Evolutionary conservation across 2,329 filamentous ascomycete genomes (phyloP), one percentile per base, ranked within the genome.

Genomic region (Botrytis squamosa): DNA sequence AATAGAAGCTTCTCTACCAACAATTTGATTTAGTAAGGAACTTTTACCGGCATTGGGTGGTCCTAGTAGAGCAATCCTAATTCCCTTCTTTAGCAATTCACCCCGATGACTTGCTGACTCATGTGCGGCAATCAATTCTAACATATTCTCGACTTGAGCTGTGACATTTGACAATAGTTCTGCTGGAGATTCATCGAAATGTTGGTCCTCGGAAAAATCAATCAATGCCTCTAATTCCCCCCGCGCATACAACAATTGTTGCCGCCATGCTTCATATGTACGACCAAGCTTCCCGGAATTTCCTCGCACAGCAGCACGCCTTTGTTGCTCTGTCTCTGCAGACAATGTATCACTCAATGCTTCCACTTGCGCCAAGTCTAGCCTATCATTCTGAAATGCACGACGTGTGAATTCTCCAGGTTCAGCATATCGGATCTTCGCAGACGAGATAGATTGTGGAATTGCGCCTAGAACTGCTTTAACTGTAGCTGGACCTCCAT

Each of bases 31-130:
- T 83, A 99, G 89, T 74, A 99, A 83, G 22, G 94, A 98, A 81
- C 95, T 98, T 82, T 99, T 99, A 22, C 96, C 96, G 0, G 91
- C 94, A 80, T 99, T 99, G 0, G 96, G 96, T 10, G 95, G 94
- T 0, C 96, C 96, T 0, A 99, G 85, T 4, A 99, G 85, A 2
- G 95, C 93, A 74, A 99, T 89, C 73, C 89, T 90, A 77, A 99
- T 97, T 1, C 96, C 96, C 78, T 89, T 93, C 16, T 94, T 88
- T 52, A 98, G 84, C 70, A 99, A 85, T 82, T 98, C 95, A 14
- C 93, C 94, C 68, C 92, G 89, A 70, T 94, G 90, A 62, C 93
- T 92, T 74, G 95, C 97, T 70, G 87, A 83, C 76, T 94, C 89
- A 82, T 97, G 93, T 46, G 89, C 82, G 22, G 85, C 84, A 74